Percentiles rank a stretch among this genome's conserved stretches.
Evolutionary conservation across 1,284 basidiomycete genomes (phyloP).

Genomic region (Tylopilus microsporus): DNA sequence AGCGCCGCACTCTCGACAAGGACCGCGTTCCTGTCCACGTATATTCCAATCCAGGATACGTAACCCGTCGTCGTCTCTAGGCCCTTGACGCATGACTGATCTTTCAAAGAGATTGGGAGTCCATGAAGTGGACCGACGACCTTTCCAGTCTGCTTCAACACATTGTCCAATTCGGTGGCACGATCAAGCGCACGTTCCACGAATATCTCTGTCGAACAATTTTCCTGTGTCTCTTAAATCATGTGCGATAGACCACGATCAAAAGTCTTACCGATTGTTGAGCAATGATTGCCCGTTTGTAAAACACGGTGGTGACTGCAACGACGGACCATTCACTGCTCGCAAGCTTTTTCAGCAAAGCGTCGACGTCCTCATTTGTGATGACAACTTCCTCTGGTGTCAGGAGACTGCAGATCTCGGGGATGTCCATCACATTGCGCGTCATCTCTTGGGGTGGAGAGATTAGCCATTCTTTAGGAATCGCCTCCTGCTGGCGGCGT

Average conservation of each 20-base stretch:
- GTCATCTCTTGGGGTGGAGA: conserved; percentile 25
- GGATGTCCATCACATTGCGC: conserved; percentile 42
- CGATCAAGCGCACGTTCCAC: conserved; percentile 48
- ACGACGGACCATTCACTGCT: conserved; percentile 40
- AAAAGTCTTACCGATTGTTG: conserved; percentile 48
- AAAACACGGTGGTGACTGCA: conserved; percentile 52
- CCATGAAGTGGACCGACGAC: conserved; percentile 58
- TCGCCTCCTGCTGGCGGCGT: conserved; percentile 41
- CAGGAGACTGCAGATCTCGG: conserved; percentile 44
- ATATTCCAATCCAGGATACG: conserved; percentile 58
- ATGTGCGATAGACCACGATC: neutral
- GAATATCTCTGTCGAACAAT: conserved; percentile 52
- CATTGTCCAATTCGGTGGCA: conserved; percentile 49
- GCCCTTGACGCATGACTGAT: conserved; percentile 52
- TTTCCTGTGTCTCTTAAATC: conserved; percentile 41
- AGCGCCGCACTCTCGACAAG: conserved; percentile 60
- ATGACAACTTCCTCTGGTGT: conserved; percentile 44
- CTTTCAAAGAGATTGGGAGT: conserved; percentile 59
- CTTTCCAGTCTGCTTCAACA: conserved; percentile 41
- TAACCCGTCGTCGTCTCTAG: conserved; percentile 58
- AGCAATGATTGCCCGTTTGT: conserved; percentile 55
- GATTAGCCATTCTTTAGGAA: conserved; percentile 48
- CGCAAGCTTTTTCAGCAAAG: conserved; percentile 39
- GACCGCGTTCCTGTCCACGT: conserved; percentile 49
- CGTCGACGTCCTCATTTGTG: conserved; percentile 42